These are phyloP conservation scores for Phaeosphaeria sp. DNA, from an alignment of 2,329 filamentous ascomycete species.

Conservation along the genomic window DNA sequence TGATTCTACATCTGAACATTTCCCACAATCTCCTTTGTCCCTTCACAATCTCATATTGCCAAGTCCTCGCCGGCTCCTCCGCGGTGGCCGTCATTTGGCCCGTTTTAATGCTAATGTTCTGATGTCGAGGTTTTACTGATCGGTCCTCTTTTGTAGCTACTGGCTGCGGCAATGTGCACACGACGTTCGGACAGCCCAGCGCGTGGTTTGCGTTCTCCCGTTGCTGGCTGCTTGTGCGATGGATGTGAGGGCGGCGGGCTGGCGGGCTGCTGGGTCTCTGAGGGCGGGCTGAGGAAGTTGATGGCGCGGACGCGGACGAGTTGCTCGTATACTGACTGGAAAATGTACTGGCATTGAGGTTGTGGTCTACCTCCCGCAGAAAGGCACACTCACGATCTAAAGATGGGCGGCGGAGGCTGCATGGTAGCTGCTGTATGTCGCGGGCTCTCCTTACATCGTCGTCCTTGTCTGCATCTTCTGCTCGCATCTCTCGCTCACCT, in stretches of 20 bases:
- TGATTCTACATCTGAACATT: constrained; percentile 12
- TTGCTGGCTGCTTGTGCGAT: background rate
- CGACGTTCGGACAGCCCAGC: background rate
- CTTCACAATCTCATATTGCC: background rate
- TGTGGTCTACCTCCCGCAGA: background rate
- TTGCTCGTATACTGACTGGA: background rate
- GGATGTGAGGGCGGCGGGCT: background rate
- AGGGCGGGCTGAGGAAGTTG: background rate
- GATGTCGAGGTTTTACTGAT: constrained; percentile 23
- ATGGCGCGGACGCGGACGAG: background rate
- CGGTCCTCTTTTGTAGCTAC: background rate
- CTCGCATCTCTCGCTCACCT: constrained; percentile 8
- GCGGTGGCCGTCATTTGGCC: background rate
- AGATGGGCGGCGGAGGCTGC: background rate
- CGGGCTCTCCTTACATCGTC: constrained; percentile 6
- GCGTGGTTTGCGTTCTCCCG: background rate
- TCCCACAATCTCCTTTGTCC: background rate
- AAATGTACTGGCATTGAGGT: background rate
- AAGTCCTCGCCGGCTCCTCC: background rate
- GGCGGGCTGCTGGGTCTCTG: background rate
- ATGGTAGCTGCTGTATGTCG: constrained; percentile 10
- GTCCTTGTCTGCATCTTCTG: constrained; percentile 12
- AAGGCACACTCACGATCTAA: background rate
- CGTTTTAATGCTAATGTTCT: constrained; percentile 24
- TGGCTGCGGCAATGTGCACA: background rate